Percentiles rank a stretch among this genome's conserved stretches.
Evolutionary conservation across 2,329 filamentous ascomycete species (phyloP).

Genomic region (Penicillium sumatraense): DNA sequence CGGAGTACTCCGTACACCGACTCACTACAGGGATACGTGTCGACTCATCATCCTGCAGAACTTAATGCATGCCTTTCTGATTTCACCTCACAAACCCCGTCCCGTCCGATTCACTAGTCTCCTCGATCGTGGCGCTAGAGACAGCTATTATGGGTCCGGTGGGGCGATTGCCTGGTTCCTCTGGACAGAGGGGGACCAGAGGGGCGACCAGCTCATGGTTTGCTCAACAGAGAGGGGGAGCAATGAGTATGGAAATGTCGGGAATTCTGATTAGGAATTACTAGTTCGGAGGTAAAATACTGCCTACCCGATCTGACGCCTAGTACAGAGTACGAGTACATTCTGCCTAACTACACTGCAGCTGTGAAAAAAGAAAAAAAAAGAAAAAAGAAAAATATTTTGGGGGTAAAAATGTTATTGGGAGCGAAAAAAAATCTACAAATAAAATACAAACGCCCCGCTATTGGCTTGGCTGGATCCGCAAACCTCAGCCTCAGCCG

Average conservation of each 20-base stretch:
- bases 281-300: too few relatives aligned
- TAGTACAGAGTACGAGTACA: too few relatives aligned
- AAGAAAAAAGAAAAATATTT: too few relatives aligned
- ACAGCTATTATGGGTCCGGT: background rate
- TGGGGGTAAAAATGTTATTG: too few relatives aligned
- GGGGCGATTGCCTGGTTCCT: background rate
- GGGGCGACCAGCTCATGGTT: too few relatives aligned
- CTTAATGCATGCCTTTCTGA: background rate
- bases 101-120: constrained; percentile 1
- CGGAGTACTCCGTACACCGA: background rate
- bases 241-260: too few relatives aligned
- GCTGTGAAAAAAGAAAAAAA: too few relatives aligned
- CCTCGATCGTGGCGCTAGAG: constrained; percentile 2
- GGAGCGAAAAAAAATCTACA: background rate
- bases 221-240: too few relatives aligned
- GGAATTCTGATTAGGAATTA: too few relatives aligned
- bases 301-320: too few relatives aligned
- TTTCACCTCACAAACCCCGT: background rate
- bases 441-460: background rate
- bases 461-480: background rate
- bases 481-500: background rate
- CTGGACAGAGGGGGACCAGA: too few relatives aligned
- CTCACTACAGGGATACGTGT: background rate
- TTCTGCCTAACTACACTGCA: too few relatives aligned
- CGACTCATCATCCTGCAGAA: background rate